Evolutionary conservation across 139 green algal species (phyloP).

Genomic region (Eudorina sp.): DNA sequence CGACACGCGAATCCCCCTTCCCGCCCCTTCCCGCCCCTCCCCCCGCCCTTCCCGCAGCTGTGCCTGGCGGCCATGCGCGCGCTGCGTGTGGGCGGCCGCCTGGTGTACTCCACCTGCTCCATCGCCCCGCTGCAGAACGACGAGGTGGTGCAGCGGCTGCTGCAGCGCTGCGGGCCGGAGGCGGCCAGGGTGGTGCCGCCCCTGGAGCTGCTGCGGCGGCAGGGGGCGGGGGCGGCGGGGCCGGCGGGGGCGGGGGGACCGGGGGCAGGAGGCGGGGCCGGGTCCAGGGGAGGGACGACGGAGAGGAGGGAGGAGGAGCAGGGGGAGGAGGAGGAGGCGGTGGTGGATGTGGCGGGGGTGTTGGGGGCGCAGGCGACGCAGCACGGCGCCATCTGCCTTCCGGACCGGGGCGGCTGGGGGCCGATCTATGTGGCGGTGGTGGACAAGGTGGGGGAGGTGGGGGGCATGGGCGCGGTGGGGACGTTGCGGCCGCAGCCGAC

Average conservation of each 20-base stretch:
- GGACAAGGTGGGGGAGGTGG: conserved; percentile 57
- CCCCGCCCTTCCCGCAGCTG: background rate
- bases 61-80: conserved; percentile 55
- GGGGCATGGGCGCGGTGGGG: background rate
- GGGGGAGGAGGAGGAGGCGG: background rate
- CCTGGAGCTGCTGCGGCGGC: background rate
- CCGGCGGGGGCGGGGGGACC: background rate
- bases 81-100: conserved; percentile 66
- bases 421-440: conserved; percentile 71
- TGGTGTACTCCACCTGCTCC: conserved; percentile 84
- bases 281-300: background rate
- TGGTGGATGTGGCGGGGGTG: background rate
- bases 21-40: background rate
- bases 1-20: background rate
- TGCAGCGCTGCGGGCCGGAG: conserved; percentile 22
- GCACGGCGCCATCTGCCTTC: conserved; percentile 66
- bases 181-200: conserved; percentile 5
- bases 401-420: conserved; percentile 61
- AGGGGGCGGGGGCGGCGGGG: background rate
- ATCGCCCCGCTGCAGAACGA: conserved; percentile 74
- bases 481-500: background rate
- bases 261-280: background rate
- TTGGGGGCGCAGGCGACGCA: conserved; percentile 54
- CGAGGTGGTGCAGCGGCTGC: conserved; percentile 62
- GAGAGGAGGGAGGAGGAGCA: too few relatives aligned